These are phyloP conservation scores for Tetraselmis chui DNA, from an alignment of 139 green algal genomes.

Conservation along the genomic window DNA sequence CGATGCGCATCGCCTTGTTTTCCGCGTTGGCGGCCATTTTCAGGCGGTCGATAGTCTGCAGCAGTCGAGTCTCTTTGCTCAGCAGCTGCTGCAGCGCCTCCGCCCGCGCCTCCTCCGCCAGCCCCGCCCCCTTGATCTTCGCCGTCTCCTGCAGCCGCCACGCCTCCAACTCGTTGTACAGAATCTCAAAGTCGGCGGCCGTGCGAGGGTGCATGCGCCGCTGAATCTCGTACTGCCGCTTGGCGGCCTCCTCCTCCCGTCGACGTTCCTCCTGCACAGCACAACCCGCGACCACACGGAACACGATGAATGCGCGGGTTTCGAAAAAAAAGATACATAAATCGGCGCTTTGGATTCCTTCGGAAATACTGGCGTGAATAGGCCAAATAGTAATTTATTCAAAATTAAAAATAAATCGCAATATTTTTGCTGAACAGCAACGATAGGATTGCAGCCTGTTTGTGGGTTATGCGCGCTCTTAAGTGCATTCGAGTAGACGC, in stretches of 20 bases:
- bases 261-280: slow-evolving; percentile 28
- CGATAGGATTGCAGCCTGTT: too few relatives aligned
- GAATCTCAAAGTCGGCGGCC: slow-evolving; percentile 67
- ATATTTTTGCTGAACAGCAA: too few relatives aligned
- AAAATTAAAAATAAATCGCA: too few relatives aligned
- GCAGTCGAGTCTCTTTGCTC: slow-evolving; percentile 73
- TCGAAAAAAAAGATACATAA: too few relatives aligned
- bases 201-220: slow-evolving; percentile 69
- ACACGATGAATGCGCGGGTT: too few relatives aligned
- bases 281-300: too few relatives aligned
- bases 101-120: slow-evolving; percentile 36
- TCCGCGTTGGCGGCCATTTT: slow-evolving; percentile 25
- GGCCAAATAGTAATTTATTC: too few relatives aligned
- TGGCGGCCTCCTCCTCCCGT: slow-evolving; percentile 35
- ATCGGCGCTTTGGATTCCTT: too few relatives aligned
- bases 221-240: slow-evolving; percentile 51
- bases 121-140: slow-evolving; percentile 57
- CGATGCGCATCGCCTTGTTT: slow-evolving; percentile 22
- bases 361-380: too few relatives aligned
- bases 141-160: slow-evolving; percentile 63
- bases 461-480: too few relatives aligned
- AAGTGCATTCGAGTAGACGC: too few relatives aligned
- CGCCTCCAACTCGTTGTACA: slow-evolving; percentile 71
- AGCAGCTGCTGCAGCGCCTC: too few relatives aligned
- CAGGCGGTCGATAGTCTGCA: slow-evolving; percentile 57